Evolutionary conservation across 495 filamentous ascomycete genomes (phyloP), one percentile per base, ranked within the genome.

Genomic region (Aspergillus sclerotioniger): DNA sequence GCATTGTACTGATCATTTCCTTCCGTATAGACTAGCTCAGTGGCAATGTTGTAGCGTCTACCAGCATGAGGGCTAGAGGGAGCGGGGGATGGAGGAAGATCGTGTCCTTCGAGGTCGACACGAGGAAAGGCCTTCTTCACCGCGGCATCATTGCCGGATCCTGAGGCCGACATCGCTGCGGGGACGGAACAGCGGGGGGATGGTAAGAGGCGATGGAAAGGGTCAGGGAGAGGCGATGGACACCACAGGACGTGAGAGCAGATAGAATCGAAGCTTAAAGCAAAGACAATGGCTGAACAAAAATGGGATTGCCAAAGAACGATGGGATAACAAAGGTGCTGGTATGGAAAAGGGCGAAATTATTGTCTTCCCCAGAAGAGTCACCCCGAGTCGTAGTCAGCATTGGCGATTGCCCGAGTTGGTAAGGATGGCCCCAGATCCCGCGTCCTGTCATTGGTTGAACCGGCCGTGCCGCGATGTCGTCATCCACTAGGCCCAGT

Each of bases 1-100:
- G 94, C 84, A 71, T 93, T 92, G 76, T 97, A 96, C 75, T 98
- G 94, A 72, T 98, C 94, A 71, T 84, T 91, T 70, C 89, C 82
- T 59, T 98, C 94, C 39, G 93, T 98, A 69, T 92, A 97, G 32
- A 98, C 95, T 56, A 98, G 78, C 72, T 98, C 94, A 8, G 94
- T 98, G 41, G 92, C 92, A 57, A 98, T 82, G 48, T 92, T 91
- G 73, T 98, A 98, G 58, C 87, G 85, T 60, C 87, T 82, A 33
- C 92, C 92, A 65, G 84, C 85, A 65, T 85, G 84, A 17, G 94
- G 94, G 64, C 87, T 96, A 19, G 94, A 98, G 20, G 94, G 94
- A 15, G 94, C 90, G 3, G 94, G 94, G 0, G 95, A 97, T 6
- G 94, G 94, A 8, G 94, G 94, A 20, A 98, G 78, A 67, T 96